Percentiles rank a stretch among this genome's conserved stretches.
phyloP scores from a whole-genome alignment of 768 basidiomycete genomes.

The Lactarius evosmus region DNA sequence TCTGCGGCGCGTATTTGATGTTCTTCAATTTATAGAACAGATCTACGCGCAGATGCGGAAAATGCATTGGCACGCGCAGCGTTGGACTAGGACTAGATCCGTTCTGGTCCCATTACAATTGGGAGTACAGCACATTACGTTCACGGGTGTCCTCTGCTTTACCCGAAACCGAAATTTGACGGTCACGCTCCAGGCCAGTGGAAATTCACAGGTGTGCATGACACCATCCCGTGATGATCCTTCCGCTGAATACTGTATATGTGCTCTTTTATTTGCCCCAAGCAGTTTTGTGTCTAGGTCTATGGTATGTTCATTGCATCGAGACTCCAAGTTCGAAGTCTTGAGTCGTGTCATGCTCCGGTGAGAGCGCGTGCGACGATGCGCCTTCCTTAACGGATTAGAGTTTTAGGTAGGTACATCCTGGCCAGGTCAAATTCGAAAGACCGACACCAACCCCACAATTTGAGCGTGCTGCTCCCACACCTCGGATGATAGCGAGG shows the following conservation, averaged over 20 bases:
- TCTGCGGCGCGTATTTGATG: not conserved
- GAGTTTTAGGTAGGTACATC: not conserved
- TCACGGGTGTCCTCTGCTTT: not conserved
- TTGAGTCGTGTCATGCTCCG: constrained; percentile 7
- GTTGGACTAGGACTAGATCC: not conserved
- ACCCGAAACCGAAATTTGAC: not conserved
- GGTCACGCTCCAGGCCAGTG: not conserved
- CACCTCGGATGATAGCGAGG: not conserved
- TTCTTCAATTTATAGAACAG: not conserved
- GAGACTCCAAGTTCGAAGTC: not conserved
- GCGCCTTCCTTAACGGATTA: not conserved
- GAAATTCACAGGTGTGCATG: not conserved
- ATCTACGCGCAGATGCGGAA: constrained; percentile 10
- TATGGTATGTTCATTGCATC: not conserved
- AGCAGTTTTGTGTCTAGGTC: not conserved
- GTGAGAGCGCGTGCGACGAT: not conserved
- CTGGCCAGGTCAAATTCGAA: not conserved
- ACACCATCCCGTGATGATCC: not conserved
- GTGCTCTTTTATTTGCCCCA: not conserved
- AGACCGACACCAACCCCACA: not conserved
- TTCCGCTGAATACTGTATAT: not conserved
- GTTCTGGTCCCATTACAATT: not conserved
- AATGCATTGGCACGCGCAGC: not conserved
- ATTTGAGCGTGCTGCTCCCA: not conserved
- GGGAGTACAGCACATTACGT: not conserved